Evolutionary conservation across 169 alveolate genomes (phyloP).

Genomic region (Cryptosporidium canis): DNA sequence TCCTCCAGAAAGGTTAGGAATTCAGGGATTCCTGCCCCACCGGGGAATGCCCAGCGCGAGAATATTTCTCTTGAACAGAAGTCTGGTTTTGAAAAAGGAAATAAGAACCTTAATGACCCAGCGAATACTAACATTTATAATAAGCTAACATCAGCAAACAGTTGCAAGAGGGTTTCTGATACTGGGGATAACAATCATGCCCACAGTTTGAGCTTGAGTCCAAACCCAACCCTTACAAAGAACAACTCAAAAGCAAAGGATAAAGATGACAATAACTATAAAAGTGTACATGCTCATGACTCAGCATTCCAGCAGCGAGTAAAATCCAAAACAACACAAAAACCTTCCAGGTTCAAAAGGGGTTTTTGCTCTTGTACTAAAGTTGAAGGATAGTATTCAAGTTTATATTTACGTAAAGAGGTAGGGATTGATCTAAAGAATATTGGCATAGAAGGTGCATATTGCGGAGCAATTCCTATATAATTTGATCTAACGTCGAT

Average conservation of each 20-base stretch:
- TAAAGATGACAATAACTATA: not conserved
- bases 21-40: not conserved
- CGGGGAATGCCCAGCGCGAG: not conserved
- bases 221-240: not conserved
- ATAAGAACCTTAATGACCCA: not conserved
- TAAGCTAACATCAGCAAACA: constrained; percentile 8
- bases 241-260: not conserved
- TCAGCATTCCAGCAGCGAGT: not conserved
- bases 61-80: not conserved
- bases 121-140: not conserved
- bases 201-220: constrained; percentile 1
- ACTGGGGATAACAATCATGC: not conserved
- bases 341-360: not conserved
- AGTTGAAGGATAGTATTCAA: not conserved
- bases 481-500: not conserved
- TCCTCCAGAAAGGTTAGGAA: constrained; percentile 45
- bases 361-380: constrained; percentile 12
- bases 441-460: not conserved
- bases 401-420: not conserved
- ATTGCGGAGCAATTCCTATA: not conserved
- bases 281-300: not conserved
- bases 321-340: not conserved
- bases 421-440: not conserved
- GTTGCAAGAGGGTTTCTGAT: constrained; percentile 21
- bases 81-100: not conserved